Evolutionary conservation across 2,329 filamentous ascomycete genomes (phyloP), one percentile per base, ranked within the genome.

Genomic region (Cladosporium velox): DNA sequence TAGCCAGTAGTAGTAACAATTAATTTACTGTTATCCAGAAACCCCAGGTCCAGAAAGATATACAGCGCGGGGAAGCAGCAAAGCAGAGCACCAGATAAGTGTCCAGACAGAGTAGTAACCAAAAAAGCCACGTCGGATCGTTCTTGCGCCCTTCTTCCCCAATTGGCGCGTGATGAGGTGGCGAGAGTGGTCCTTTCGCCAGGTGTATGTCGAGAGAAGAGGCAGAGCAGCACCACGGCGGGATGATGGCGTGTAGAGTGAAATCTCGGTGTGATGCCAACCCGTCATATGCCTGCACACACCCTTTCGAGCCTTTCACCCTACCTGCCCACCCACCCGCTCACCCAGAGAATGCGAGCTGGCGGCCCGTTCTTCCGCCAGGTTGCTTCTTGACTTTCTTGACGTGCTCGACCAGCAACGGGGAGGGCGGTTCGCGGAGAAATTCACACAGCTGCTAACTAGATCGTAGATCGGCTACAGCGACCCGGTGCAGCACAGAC

Each of bases 201-300:
- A 35, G 26, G 26, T 11, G 30, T 7, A 55, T 55, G 34, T 58
- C 8, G 55, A 21, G 28, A 49, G 38, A 61, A 24, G 59, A 49
- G 59, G n/a, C 18, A 49, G 41, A 21, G 28, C 14, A 32, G 34
- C 41, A 47, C 41, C 41, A 47, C 41, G 52, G 21, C 52, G 52
- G 52, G 52, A 55, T 32, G 28, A 34, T 12, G 52, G 52, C 52
- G 52, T 55, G 52, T 32, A 49, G 41, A 47, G 44, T 52, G 44
- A 62, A 62, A 62, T 62, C 59, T 62, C 59, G 59, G 44, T 62
- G 44, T 62, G 59, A 51, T 51, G 59, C 59, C 59, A 62, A 62
- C 44, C 44, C 59, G 47, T 44, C 58, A 44, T 47, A 47, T 61
- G 28, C 59, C 30, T 28, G 41, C 59, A 24, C 59, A 28, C 41